Conservation (phyloP, 805 yeast species). For the Candida succiphila region DNA sequence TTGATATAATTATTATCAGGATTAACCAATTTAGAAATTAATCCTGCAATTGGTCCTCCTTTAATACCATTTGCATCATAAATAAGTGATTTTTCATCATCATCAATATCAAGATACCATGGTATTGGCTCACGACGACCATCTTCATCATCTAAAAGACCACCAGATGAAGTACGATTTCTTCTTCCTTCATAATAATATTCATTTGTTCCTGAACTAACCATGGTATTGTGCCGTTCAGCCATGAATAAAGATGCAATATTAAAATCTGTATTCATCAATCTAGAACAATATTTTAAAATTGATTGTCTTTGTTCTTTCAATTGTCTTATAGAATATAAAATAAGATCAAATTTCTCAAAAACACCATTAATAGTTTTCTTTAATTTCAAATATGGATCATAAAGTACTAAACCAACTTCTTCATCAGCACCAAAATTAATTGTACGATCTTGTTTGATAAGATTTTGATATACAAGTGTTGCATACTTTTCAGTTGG, state of each 20-base stretch:
- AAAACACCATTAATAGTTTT: slow-evolving; percentile 27
- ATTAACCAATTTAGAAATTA: slow-evolving; percentile 72
- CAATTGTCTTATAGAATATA: slow-evolving; percentile 40
- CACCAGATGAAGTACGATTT: slow-evolving; percentile 25
- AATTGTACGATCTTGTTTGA: slow-evolving; percentile 21
- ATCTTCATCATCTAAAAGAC: slow-evolving; percentile 18
- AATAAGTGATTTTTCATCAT: slow-evolving; percentile 33
- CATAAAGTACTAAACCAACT: slow-evolving; percentile 20
- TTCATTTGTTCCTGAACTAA: slow-evolving; percentile 15
- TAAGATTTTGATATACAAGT: slow-evolving; percentile 34
- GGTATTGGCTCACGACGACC: too few species aligned
- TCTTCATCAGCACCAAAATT: slow-evolving; percentile 27
- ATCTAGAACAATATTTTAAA: slow-evolving; percentile 63
- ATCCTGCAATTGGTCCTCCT: slow-evolving; percentile 76
- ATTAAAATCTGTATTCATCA: slow-evolving; percentile 66
- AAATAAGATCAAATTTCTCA: slow-evolving; percentile 24
- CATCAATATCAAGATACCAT: slow-evolving; percentile 67
- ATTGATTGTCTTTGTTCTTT: slow-evolving; percentile 64
- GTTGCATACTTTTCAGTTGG: slow-evolving; percentile 42
- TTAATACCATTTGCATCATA: slow-evolving; percentile 67
- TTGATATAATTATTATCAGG: slow-evolving; percentile 47
- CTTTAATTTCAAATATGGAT: slow-evolving; percentile 22
- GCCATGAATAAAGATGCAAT: slow-evolving; percentile 42
- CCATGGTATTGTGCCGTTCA: slow-evolving; percentile 28
- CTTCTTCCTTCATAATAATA: slow-evolving; percentile 24